phyloP scores from a whole-genome alignment of 1,284 basidiomycete genomes.

The Schizopora paradoxa region DNA sequence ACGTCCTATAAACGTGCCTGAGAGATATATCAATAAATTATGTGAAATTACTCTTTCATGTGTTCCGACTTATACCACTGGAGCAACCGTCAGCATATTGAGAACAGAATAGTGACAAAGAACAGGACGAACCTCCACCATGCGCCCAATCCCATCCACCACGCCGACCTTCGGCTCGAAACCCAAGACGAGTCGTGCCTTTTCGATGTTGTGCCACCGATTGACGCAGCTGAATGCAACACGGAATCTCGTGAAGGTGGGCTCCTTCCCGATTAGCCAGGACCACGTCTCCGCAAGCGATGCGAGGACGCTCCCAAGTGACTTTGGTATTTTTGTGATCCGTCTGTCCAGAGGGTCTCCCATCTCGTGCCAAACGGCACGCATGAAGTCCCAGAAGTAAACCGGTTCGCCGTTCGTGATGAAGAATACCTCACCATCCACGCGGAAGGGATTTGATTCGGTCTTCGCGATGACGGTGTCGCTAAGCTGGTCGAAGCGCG shows the following conservation, averaged over 20 bases:
- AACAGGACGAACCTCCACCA: constrained; percentile 57
- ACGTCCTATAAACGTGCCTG: no score
- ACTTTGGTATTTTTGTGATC: constrained; percentile 54
- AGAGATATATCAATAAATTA: no score
- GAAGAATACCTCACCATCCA: constrained; percentile 94
- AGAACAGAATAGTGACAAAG: background rate
- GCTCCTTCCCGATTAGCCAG: constrained; percentile 74
- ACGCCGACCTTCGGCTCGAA: constrained; percentile 91
- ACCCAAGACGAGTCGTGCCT: constrained; percentile 85
- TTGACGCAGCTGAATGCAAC: constrained; percentile 71
- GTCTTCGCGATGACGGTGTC: constrained; percentile 48
- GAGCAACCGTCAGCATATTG: constrained; percentile 5
- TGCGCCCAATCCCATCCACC: constrained; percentile 81
- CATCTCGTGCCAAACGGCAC: constrained; percentile 79
- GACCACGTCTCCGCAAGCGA: constrained; percentile 71
- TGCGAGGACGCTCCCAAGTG: constrained; percentile 67
- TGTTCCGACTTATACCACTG: constrained; percentile 43
- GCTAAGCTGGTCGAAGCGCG: constrained; percentile 69
- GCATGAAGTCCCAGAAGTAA: constrained; percentile 94
- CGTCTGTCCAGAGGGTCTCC: constrained; percentile 47
- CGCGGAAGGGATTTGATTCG: constrained; percentile 52
- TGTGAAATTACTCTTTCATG: constrained; percentile 12
- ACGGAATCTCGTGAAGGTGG: constrained; percentile 87
- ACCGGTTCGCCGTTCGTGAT: constrained; percentile 97
- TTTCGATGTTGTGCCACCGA: constrained; percentile 95